Percentiles rank a stretch among this genome's conserved stretches.
Evolutionary conservation across 164 flowering plant species (phyloP).

Genomic region (Warburgia ugandensis): DNA sequence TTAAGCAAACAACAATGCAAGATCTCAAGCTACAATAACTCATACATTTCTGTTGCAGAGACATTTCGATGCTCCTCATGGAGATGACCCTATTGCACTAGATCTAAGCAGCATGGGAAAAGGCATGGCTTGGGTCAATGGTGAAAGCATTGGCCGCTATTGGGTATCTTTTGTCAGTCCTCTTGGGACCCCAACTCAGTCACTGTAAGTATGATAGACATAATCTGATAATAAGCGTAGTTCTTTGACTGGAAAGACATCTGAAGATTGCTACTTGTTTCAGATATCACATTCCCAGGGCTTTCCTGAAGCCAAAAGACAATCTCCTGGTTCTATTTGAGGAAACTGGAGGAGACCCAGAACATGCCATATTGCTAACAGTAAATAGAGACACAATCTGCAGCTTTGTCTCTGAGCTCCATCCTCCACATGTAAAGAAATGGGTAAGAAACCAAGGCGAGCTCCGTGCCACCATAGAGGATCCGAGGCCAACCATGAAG

Average conservation of each 20-base stretch:
- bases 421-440: conserved; percentile 45
- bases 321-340: conserved; percentile 79
- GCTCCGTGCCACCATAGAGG: conserved; percentile 28
- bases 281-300: conserved; percentile 84
- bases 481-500: conserved; percentile 25
- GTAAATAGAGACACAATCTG: conserved; percentile 71
- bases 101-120: conserved; percentile 54
- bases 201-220: conserved; percentile 42
- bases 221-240: neutral
- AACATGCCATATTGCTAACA: conserved; percentile 23
- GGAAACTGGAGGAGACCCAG: conserved; percentile 53
- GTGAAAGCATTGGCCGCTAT: conserved; percentile 69
- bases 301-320: conserved; percentile 52
- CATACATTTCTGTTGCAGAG: conserved; percentile 32
- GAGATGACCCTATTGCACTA: conserved; percentile 55
- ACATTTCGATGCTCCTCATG: conserved; percentile 66
- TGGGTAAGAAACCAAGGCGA: conserved; percentile 36
- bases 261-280: neutral
- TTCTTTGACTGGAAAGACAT: neutral
- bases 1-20: neutral
- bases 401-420: conserved; percentile 38
- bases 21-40: neutral
- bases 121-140: conserved; percentile 82
- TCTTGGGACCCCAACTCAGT: conserved; percentile 54
- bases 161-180: conserved; percentile 65